Conservation (phyloP, 1,284 basidiomycete genomes). For the Lignosus rhinocerotis region DNA sequence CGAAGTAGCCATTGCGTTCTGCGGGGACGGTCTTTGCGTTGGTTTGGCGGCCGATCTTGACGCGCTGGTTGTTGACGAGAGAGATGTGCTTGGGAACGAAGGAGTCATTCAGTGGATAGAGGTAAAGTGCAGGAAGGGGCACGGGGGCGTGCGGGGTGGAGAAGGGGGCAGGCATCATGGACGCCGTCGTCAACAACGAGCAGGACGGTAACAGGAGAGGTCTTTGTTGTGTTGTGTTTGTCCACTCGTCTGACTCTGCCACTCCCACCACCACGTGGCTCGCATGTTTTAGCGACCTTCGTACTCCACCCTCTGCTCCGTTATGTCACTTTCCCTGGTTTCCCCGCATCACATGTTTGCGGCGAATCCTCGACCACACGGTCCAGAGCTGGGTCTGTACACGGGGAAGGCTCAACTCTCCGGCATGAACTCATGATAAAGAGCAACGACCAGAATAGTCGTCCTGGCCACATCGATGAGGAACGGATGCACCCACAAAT, state of each 20-base stretch:
- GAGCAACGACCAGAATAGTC: background rate
- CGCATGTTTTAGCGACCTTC: constrained; percentile 11
- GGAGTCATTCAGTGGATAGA: constrained; percentile 95
- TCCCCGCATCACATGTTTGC: constrained; percentile 15
- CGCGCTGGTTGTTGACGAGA: constrained; percentile 68
- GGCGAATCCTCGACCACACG: background rate
- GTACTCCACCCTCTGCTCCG: background rate
- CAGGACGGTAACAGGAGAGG: constrained; percentile 26
- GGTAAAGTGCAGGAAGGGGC: constrained; percentile 75
- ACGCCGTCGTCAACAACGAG: constrained; percentile 35
- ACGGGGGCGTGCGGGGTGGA: constrained; percentile 32
- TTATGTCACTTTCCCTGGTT: background rate
- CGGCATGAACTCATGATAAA: background rate
- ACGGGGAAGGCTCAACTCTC: too few species aligned
- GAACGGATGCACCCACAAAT: constrained; percentile 1
- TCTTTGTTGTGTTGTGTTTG: constrained; percentile 34
- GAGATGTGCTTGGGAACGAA: constrained; percentile 96
- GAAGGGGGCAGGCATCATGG: constrained; percentile 38
- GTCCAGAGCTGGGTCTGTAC: background rate
- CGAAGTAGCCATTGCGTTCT: constrained; percentile 96
- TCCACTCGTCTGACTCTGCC: constrained; percentile 22
- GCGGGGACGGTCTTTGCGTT: constrained; percentile 95
- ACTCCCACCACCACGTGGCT: constrained; percentile 21
- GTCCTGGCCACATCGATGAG: background rate
- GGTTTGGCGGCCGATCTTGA: constrained; percentile 98